Percentiles rank a stretch among this genome's conserved stretches.
Conservation (phyloP, 2,329 filamentous ascomycete genomes). For the Phialophora tarda region DNA sequence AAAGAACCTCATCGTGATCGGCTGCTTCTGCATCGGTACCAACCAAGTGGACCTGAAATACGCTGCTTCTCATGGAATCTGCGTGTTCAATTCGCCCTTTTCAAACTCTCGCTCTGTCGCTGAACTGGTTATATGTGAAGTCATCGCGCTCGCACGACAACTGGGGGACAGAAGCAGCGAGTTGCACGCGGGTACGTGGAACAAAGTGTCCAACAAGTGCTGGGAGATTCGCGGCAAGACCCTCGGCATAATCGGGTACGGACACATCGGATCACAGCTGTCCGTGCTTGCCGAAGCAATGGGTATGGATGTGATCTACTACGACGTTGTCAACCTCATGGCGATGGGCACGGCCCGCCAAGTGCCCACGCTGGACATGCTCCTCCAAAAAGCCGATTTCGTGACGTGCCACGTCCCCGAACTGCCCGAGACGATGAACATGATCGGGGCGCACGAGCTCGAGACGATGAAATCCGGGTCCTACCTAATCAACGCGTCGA, state of each 20-base stretch:
- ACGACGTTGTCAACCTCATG: constrained; percentile 94
- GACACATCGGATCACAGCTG: constrained; percentile 94
- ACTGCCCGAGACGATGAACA: constrained; percentile 85
- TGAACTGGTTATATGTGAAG: constrained; percentile 91
- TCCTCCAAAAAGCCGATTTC: constrained; percentile 84
- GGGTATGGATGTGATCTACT: constrained; percentile 98
- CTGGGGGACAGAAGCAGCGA: constrained; percentile 91
- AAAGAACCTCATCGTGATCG: constrained; percentile 92
- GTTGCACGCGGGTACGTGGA: constrained; percentile 94
- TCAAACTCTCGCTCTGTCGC: constrained; percentile 97
- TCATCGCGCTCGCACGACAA: constrained; percentile 89
- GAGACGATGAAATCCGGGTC: constrained; percentile 89
- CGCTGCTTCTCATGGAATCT: constrained; percentile 83
- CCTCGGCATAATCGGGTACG: constrained; percentile 94
- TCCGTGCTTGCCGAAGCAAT: constrained; percentile 95
- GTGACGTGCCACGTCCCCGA: constrained; percentile 95
- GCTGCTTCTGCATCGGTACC: constrained; percentile 98
- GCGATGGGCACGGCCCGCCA: constrained; percentile 86
- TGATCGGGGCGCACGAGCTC: constrained; percentile 82
- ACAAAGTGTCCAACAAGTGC: constrained; percentile 95
- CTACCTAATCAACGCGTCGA: constrained; percentile 95
- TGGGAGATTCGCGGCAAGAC: constrained; percentile 99
- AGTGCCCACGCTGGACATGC: constrained; percentile 74
- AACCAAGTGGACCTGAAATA: constrained; percentile 90
- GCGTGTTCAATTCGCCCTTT: constrained; percentile 99